Evolutionary conservation across 371 early-diverging fungal species (phyloP), one percentile per base, ranked within the genome.

Genomic region (Mucor circinelloides): DNA sequence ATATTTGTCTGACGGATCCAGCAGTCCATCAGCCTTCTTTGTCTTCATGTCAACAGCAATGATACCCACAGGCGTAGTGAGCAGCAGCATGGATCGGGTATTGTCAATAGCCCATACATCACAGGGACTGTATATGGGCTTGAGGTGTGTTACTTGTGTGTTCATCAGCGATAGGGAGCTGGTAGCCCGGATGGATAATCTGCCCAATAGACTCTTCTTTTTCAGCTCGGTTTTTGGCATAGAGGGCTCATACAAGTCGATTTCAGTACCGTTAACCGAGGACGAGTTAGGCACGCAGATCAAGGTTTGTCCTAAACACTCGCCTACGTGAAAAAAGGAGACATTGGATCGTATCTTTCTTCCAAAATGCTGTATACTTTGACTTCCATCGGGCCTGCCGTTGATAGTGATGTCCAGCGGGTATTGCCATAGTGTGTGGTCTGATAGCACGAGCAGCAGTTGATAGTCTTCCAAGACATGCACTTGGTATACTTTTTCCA

Each of bases 51-150:
- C 73, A 5, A 77, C 63, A 12, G 79, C 74, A 25, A 69, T 59
- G n/a, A 79, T 67, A 7, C 79, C 79, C 12, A 76, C 44, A 15
- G 71, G 71, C 6, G 73, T 71, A 12, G 82, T 82, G 25, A 79
- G 59, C 3, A 79, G 52, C 48, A 82, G 42, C 23, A 77, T 61
- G 8, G 73, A 70, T 4, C 63, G 54, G n/a, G 79, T 75, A 5
- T 73, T 66, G 48, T 82, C 79, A 44, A 82, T 70, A 9, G 78
- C 74, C 79, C 77, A 82, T 1, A 75, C 78, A 71, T 82, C 79
- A 64, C 70, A 72, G 1, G 82, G 82, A 0, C 74, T 67, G 27
- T 73, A 73, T 5, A 70, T 65, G 8, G 70, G 52, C 36, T 64
- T 70, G 15, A 62, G 36, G 17, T 32, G 60, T 1, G 38, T 64